phyloP scores from a whole-genome alignment of 2,329 filamentous ascomycete species.

The Phaeosphaeriaceae sp. region DNA sequence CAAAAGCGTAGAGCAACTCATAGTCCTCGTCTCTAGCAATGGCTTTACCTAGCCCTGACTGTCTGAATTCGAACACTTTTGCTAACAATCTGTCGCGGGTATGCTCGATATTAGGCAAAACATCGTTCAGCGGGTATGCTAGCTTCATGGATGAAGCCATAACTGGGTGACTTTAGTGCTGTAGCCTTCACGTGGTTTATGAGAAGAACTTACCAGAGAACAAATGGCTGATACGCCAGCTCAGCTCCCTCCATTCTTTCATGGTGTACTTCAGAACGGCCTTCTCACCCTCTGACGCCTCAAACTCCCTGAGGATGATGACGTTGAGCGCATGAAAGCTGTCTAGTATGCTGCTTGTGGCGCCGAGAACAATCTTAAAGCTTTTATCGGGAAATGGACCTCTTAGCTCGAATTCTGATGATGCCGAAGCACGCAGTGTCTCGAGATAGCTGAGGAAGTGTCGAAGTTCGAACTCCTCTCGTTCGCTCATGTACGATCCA shows the following conservation, averaged over 20 bases:
- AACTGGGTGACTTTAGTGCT: slow-evolving; percentile 56
- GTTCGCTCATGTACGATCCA: slow-evolving; percentile 81
- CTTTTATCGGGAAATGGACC: slow-evolving; percentile 82
- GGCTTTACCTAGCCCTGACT: slow-evolving; percentile 63
- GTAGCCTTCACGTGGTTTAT: neutral
- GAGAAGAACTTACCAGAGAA: slow-evolving; percentile 60
- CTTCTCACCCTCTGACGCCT: slow-evolving; percentile 79
- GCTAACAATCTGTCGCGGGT: slow-evolving; percentile 83
- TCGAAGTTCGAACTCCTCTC: slow-evolving; percentile 86
- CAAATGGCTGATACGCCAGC: slow-evolving; percentile 89
- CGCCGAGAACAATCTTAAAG: slow-evolving; percentile 76
- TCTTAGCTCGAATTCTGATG: slow-evolving; percentile 86
- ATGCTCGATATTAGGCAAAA: slow-evolving; percentile 81
- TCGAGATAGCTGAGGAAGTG: slow-evolving; percentile 78
- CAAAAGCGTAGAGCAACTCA: slow-evolving; percentile 91
- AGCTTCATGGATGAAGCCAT: slow-evolving; percentile 93
- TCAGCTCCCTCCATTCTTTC: slow-evolving; percentile 79
- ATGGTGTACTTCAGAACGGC: slow-evolving; percentile 80
- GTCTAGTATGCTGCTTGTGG: slow-evolving; percentile 85
- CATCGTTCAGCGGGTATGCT: slow-evolving; percentile 90
- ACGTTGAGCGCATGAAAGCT: slow-evolving; percentile 97
- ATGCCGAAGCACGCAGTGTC: slow-evolving; percentile 72
- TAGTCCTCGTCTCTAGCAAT: slow-evolving; percentile 79
- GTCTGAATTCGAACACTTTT: slow-evolving; percentile 86
- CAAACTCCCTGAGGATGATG: slow-evolving; percentile 80